A percentile compares a stretch with the other conserved stretches of the same genome.
Evolutionary conservation across 805 yeast genomes (phyloP).

Genomic region (Starmerella potacharoeniae): DNA sequence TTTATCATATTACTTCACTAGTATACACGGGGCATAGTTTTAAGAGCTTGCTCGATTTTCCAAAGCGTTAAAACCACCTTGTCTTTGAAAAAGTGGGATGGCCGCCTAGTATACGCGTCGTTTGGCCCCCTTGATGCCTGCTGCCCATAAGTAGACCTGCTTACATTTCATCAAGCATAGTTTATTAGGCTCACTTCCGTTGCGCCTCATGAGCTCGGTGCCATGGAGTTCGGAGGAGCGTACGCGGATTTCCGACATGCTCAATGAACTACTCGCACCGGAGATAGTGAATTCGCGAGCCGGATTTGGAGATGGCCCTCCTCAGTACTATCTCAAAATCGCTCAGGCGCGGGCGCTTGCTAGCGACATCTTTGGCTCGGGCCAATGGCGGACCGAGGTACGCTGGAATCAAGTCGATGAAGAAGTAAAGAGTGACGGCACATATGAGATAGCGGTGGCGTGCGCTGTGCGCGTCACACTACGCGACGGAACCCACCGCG

Average conservation of each 20-base stretch:
- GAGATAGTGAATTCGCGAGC: not conserved
- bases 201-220: not conserved
- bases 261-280: not conserved
- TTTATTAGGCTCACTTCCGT: too few relatives aligned
- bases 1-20: not conserved
- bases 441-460: not conserved
- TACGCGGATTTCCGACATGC: not conserved
- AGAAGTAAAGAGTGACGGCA: not conserved
- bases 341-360: conserved; percentile 13
- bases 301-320: not conserved
- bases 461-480: conserved; percentile 51
- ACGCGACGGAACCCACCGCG: conserved; percentile 72
- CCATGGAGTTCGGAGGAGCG: not conserved
- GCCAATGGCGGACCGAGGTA: conserved; percentile 10
- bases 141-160: not conserved
- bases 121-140: too few relatives aligned
- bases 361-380: conserved; percentile 14
- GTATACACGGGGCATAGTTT: too few relatives aligned
- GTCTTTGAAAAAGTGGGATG: too few relatives aligned
- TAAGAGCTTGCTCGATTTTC: too few relatives aligned
- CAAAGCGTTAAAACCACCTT: too few relatives aligned
- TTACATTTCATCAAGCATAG: not conserved
- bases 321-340: conserved; percentile 1
- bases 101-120: too few relatives aligned
- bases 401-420: not conserved